A percentile compares a stretch with the other conserved stretches of the same genome.
Conservation (phyloP, 345 rosid species). For the Pseudoturritis turrita region DNA sequence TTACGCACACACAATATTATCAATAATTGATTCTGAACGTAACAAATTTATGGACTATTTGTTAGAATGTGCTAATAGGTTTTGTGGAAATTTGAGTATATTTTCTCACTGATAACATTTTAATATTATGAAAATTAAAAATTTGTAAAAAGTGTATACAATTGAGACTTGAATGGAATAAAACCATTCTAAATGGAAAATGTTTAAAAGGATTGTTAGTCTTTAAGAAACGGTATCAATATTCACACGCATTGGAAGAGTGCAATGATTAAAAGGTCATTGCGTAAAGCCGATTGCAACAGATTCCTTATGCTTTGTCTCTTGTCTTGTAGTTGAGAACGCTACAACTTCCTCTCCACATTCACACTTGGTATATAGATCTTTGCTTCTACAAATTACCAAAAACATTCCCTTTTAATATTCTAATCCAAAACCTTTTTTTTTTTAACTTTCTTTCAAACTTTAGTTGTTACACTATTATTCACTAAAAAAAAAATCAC, state of each 20-base stretch:
- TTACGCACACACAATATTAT: background rate
- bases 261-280: background rate
- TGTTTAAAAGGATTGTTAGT: background rate
- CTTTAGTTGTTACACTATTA: background rate
- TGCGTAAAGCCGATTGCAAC: slow-evolving; percentile 21
- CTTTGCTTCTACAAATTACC: slow-evolving; percentile 10
- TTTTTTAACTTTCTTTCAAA: background rate
- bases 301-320: slow-evolving; percentile 19
- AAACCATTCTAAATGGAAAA: background rate
- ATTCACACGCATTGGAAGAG: slow-evolving; percentile 22
- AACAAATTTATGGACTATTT: background rate
- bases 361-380: slow-evolving; percentile 10
- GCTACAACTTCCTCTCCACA: background rate
- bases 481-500: too few species aligned
- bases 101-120: too few species aligned
- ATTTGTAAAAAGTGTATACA: background rate
- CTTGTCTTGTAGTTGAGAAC: slow-evolving; percentile 7
- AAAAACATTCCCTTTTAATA: background rate
- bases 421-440: background rate
- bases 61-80: too few species aligned
- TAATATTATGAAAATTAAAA: too few species aligned
- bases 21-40: background rate
- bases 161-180: background rate
- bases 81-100: too few species aligned
- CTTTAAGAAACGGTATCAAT: slow-evolving; percentile 12